These are phyloP conservation scores for Chara braunii DNA, from an alignment of 139 green algal species.

Conservation along the genomic window DNA sequence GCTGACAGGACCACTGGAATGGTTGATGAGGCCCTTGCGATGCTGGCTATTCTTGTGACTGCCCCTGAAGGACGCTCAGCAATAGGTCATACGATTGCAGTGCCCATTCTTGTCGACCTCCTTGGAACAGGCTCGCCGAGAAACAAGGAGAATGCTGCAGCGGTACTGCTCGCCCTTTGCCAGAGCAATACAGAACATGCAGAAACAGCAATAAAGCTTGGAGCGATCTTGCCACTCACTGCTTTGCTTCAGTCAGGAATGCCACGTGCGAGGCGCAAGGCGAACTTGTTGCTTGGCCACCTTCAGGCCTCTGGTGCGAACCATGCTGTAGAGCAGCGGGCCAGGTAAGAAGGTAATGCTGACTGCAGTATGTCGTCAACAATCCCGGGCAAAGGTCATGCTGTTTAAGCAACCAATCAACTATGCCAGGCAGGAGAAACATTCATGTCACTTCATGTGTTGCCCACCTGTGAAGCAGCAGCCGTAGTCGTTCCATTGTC, in stretches of 20 bases:
- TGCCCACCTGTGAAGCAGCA: too few species aligned
- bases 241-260: conserved; percentile 8
- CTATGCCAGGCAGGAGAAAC: too few species aligned
- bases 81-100: conserved; percentile 19
- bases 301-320: too few species aligned
- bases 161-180: conserved; percentile 30
- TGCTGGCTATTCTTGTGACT: conserved; percentile 23
- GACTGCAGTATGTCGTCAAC: too few species aligned
- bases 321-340: too few species aligned
- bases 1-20: conserved; percentile 6
- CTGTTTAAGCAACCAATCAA: too few species aligned
- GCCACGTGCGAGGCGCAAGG: conserved; percentile 24
- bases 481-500: too few species aligned
- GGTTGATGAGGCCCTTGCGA: conserved; percentile 29
- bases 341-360: too few species aligned
- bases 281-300: conserved; percentile 24
- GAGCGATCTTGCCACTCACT: neutral
- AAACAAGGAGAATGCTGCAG: conserved; percentile 37
- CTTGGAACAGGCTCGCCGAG: conserved; percentile 12
- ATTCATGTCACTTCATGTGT: too few species aligned
- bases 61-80: conserved; percentile 10
- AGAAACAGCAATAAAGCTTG: conserved; percentile 11
- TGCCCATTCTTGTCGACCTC: conserved; percentile 21
- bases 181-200: conserved; percentile 8
- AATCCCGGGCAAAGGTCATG: too few species aligned